A percentile compares a stretch with the other conserved stretches of the same genome.
These are phyloP conservation scores for Sorghum bicolor DNA, from an alignment of 176 grass and related monocot species.

Conservation along the genomic window DNA sequence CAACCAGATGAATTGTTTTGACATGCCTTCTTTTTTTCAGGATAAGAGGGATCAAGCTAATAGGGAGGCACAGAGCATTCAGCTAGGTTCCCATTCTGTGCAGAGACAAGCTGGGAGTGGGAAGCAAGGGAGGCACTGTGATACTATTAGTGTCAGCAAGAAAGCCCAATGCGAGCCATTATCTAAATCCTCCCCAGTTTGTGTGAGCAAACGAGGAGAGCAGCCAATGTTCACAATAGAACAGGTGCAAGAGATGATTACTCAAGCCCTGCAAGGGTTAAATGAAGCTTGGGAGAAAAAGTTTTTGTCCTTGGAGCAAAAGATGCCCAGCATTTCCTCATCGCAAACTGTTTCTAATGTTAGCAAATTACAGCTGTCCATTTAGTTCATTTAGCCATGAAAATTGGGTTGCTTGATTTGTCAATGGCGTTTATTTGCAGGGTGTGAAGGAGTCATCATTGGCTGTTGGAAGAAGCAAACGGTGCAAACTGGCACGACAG, in stretches of 20 bases:
- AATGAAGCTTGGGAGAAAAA: constrained; percentile 51
- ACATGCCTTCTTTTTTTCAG: constrained; percentile 13
- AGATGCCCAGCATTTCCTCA: constrained; percentile 15
- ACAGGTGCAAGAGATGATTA: constrained; percentile 52
- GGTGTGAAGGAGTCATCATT: background rate
- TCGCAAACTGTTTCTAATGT: background rate
- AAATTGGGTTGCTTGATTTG: background rate
- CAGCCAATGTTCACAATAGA: constrained; percentile 34
- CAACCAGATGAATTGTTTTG: constrained; percentile 15
- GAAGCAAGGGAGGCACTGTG: constrained; percentile 9
- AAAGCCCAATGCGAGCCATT: constrained; percentile 14
- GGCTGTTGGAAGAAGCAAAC: constrained; percentile 4
- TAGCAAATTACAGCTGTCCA: background rate
- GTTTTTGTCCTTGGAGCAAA: constrained; percentile 37
- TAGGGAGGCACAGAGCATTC: background rate
- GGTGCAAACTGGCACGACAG: constrained; percentile 13
- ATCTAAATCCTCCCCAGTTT: constrained; percentile 27
- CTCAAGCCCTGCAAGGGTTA: constrained; percentile 38
- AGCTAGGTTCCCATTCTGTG: constrained; percentile 6
- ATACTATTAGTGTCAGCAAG: background rate
- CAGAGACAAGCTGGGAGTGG: constrained; percentile 15
- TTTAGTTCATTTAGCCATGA: background rate
- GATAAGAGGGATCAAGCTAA: background rate
- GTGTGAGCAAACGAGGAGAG: constrained; percentile 19
- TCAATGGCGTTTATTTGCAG: constrained; percentile 12